These are phyloP conservation scores for Tilletia caries DNA, from an alignment of 1,284 basidiomycete species.

Conservation along the genomic window DNA sequence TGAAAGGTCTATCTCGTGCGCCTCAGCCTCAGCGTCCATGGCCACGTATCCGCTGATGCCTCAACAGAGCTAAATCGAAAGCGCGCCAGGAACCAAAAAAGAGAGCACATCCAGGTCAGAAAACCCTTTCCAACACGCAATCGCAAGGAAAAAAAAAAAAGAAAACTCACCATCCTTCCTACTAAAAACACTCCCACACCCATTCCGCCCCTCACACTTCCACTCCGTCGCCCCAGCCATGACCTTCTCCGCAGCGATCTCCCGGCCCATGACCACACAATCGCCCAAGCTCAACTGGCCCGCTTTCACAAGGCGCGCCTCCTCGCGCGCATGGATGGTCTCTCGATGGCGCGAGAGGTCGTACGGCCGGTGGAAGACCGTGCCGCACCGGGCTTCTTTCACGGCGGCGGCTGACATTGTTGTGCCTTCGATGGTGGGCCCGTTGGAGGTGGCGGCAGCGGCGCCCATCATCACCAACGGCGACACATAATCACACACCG, in stretches of 20 bases:
- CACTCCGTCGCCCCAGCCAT: conserved; percentile 48
- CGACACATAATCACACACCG: conserved; percentile 48
- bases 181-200: conserved; percentile 27
- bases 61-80: background rate
- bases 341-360: conserved; percentile 50
- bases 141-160: background rate
- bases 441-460: background rate
- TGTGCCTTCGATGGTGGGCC: too few species aligned
- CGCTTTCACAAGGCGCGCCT: conserved; percentile 42
- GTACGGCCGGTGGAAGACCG: conserved; percentile 50
- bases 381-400: conserved; percentile 36
- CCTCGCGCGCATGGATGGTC: conserved; percentile 50
- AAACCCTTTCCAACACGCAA: background rate
- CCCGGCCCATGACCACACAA: conserved; percentile 50
- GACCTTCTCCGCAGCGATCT: conserved; percentile 47
- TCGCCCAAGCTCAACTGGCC: conserved; percentile 40
- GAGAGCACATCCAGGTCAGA: background rate
- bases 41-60: background rate
- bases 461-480: conserved; percentile 24
- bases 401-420: background rate
- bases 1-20: too few species aligned
- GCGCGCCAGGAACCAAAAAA: background rate
- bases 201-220: conserved; percentile 44
- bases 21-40: background rate
- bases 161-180: conserved; percentile 14